Percentiles rank a stretch among this genome's conserved stretches.
Conservation (phyloP, 2,329 filamentous ascomycete genomes). For the Beauveria asiatica region DNA sequence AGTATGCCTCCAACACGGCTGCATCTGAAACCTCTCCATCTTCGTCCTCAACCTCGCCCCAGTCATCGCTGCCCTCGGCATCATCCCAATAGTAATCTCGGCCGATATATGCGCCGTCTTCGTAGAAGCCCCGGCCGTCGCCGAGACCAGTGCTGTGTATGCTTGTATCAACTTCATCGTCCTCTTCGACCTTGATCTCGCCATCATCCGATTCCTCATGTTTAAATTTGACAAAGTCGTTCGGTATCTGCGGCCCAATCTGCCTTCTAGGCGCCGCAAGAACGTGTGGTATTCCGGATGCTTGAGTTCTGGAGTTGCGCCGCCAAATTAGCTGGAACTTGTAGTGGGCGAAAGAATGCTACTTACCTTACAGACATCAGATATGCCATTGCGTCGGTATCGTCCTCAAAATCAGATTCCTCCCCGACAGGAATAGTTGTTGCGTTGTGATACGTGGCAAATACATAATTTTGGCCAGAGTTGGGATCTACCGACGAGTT, state of each 20-base stretch:
- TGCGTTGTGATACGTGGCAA: constrained; percentile 52
- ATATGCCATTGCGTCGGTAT: constrained; percentile 61
- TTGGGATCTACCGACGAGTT: constrained; percentile 49
- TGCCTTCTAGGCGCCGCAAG: constrained; percentile 53
- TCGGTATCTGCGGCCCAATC: constrained; percentile 42
- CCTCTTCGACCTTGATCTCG: constrained; percentile 20
- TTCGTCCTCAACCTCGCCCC: constrained; percentile 20
- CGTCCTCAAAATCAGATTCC: constrained; percentile 59
- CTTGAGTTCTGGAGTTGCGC: constrained; percentile 55
- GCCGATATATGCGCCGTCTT: constrained; percentile 72
- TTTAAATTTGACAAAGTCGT: constrained; percentile 24
- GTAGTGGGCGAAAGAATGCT: not conserved
- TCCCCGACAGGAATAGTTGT: constrained; percentile 39
- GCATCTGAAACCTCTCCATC: constrained; percentile 23
- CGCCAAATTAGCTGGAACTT: not conserved
- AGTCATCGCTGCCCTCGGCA: constrained; percentile 19
- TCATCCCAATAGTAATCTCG: constrained; percentile 32
- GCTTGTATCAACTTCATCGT: constrained; percentile 27
- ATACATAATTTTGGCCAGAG: constrained; percentile 65
- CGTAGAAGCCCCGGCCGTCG: constrained; percentile 57
- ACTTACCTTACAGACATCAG: constrained; percentile 62
- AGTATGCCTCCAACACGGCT: constrained; percentile 57
- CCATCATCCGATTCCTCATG: constrained; percentile 23
- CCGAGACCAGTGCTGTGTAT: constrained; percentile 42
- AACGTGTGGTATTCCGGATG: constrained; percentile 62